phyloP scores from a whole-genome alignment of 257 asterid species.

The Forsythia viridissima region DNA sequence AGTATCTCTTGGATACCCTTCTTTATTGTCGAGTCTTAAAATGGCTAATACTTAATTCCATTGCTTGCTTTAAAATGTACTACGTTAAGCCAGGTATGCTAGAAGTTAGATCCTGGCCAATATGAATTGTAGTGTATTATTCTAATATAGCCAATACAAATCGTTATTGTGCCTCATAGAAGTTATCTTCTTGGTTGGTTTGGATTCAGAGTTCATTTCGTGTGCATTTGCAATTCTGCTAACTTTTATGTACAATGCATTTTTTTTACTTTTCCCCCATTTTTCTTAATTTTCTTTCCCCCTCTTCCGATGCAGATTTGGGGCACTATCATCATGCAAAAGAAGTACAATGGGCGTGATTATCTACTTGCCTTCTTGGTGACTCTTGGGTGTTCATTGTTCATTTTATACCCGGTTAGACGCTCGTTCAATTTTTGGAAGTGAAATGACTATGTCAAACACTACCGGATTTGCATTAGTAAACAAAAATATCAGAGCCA shows the following conservation, averaged over 20 bases:
- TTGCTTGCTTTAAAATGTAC: constrained; percentile 15
- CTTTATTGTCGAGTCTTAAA: not conserved
- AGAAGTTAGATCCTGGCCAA: constrained; percentile 7
- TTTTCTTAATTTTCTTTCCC: constrained; percentile 20
- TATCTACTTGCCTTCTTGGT: constrained; percentile 75
- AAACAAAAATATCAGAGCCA: not conserved
- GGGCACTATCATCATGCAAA: constrained; percentile 97
- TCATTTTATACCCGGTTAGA: constrained; percentile 81
- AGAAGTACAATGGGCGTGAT: constrained; percentile 80
- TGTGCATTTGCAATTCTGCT: not conserved
- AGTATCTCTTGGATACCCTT: not conserved
- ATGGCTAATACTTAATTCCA: not conserved
- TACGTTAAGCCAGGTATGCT: not conserved
- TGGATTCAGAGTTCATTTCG: not conserved
- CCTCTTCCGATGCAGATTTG: constrained; percentile 69
- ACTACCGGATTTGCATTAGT: not conserved
- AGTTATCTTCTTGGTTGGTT: not conserved
- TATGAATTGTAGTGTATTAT: not conserved
- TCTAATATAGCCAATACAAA: not conserved
- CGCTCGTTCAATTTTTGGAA: constrained; percentile 4
- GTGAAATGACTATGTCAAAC: not conserved
- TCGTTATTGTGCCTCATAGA: not conserved
- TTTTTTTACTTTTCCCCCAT: not conserved
- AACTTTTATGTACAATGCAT: not conserved
- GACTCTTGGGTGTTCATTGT: constrained; percentile 90